Percentiles rank a stretch among this genome's conserved stretches.
phyloP scores from a whole-genome alignment of 208 protist species.

The Acanthamoeba rhysodes region DNA sequence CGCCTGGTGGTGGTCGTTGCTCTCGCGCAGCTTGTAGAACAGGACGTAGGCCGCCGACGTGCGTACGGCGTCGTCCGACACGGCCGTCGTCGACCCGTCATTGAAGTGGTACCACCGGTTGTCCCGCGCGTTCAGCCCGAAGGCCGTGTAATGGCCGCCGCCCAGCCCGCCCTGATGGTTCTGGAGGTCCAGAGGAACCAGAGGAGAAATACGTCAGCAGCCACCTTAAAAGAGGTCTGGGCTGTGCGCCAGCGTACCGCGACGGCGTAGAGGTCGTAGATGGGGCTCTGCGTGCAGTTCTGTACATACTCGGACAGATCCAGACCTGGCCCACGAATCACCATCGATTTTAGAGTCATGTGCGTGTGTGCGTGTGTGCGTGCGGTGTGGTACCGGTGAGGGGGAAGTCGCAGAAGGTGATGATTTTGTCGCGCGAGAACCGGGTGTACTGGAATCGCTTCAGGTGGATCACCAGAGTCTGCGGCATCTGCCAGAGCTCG shows the following conservation, averaged over 20 bases:
- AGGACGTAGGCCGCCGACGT: constrained; percentile 82
- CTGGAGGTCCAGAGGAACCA: too few relatives aligned
- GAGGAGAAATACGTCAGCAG: too few relatives aligned
- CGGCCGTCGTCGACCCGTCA: constrained; percentile 77
- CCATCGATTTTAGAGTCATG: constrained; percentile 62
- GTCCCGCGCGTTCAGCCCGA: constrained; percentile 75
- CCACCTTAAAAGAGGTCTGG: too few relatives aligned
- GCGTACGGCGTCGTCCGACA: constrained; percentile 45
- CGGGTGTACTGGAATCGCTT: constrained; percentile 88
- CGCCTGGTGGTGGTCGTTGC: neutral
- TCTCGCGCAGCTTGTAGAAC: constrained; percentile 78
- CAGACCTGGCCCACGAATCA: neutral
- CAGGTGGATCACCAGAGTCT: constrained; percentile 88
- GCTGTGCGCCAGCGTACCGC: neutral
- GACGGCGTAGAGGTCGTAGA: constrained; percentile 89
- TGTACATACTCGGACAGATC: neutral
- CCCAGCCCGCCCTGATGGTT: constrained; percentile 89
- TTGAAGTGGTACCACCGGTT: constrained; percentile 84
- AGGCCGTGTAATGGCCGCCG: constrained; percentile 90
- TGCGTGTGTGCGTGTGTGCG: neutral
- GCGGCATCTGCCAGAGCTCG: constrained; percentile 87
- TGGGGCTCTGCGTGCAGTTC: constrained; percentile 7
- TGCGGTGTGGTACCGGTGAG: constrained; percentile 39
- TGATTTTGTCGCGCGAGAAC: constrained; percentile 70
- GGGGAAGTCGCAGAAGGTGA: constrained; percentile 81